Conservation (phyloP, 73 alveolate genomes). For the Stentor roeselii region DNA sequence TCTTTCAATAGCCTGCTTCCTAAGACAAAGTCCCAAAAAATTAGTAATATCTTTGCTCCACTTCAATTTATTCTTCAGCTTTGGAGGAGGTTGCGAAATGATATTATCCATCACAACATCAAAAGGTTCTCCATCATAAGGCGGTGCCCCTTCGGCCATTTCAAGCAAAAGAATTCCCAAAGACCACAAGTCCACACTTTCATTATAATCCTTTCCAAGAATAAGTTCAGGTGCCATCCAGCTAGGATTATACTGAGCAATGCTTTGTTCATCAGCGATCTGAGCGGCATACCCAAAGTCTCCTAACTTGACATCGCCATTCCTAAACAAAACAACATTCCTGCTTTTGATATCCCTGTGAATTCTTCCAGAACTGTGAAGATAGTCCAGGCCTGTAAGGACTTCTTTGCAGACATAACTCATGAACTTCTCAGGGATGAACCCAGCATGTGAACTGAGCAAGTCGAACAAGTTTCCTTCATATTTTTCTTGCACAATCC, state of each 20-base stretch:
- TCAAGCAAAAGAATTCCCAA: slow-evolving; percentile 36
- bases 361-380: slow-evolving; percentile 51
- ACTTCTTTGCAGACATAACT: slow-evolving; percentile 40
- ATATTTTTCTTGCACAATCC: not conserved
- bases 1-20: slow-evolving; percentile 28
- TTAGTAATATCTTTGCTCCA: not conserved
- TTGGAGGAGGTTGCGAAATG: not conserved
- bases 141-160: slow-evolving; percentile 22
- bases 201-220: slow-evolving; percentile 11
- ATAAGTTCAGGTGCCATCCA: slow-evolving; percentile 42
- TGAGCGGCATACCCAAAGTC: slow-evolving; percentile 89
- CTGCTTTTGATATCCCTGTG: slow-evolving; percentile 85
- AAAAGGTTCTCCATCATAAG: not conserved
- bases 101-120: not conserved
- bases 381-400: slow-evolving; percentile 38
- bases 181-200: slow-evolving; percentile 41
- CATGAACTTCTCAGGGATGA: slow-evolving; percentile 34
- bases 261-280: slow-evolving; percentile 17
- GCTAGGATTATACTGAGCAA: slow-evolving; percentile 21
- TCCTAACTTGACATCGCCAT: slow-evolving; percentile 65
- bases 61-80: not conserved
- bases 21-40: not conserved
- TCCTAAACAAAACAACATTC: slow-evolving; percentile 54
- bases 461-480: slow-evolving; percentile 17
- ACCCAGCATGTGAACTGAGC: not conserved